Evolutionary conservation across 768 basidiomycete species (phyloP), one percentile per base, ranked within the genome.

Genomic region (Lactarius indigo): DNA sequence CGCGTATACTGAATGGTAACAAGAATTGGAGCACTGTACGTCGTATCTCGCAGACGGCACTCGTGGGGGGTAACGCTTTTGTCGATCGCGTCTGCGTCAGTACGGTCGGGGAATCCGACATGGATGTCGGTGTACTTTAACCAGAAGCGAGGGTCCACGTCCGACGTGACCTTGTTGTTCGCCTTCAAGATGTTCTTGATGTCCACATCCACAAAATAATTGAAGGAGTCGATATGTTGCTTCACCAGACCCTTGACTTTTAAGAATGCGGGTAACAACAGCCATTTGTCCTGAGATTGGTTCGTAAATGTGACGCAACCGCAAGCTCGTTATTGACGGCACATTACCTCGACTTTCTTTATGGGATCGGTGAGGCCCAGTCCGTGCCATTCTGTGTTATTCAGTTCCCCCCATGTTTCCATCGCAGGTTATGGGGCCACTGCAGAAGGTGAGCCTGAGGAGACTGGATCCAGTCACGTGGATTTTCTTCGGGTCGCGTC

Each of bases 191-290:
- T 97, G 72, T 95, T 96, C 77, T 95, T 96, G 75, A 99, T 91
- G 74, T 98, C 97, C 52, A 91, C 89, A 72, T 98, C 92, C 74
- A 98, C 94, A 74, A 99, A 98, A 77, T 96, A 96, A 80, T 98
- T 98, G 87, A 94, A 98, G 9, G 94, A 97, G 77, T 98, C 97
- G 71, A 98, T 92, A 75, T 99, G 97, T 75, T 98, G 97, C 80
- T 98, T 98, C 68, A 99, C 97, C 17, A 99, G 88, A 66, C 97
- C 97, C 74, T 99, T 99, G 68, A 97, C 93, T 78, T 96, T 91
- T 60, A 99, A 82, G 74, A 98, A 99, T 12, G 96, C 96, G 2
- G 97, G 97, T 2, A 99, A 81, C 12, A 99, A 80, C 23, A 97
- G 86, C 97, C 97, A 99, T 87, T 99, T 99, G 76, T 99, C 97